phyloP scores from a whole-genome alignment of 1,284 basidiomycete genomes.

The Salmacisia buchloeana region DNA sequence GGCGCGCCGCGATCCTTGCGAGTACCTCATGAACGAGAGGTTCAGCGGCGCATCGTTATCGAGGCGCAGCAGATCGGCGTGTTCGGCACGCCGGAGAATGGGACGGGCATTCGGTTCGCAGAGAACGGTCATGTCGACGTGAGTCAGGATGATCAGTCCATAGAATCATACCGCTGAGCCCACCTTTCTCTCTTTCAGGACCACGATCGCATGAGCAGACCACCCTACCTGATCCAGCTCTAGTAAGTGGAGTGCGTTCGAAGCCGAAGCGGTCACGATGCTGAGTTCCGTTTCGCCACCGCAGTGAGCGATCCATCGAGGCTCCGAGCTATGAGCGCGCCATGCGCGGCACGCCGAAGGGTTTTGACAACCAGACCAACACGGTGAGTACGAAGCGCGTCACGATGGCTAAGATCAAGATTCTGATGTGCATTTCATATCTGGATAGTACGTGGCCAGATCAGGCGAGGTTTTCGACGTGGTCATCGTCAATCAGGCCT shows the following conservation, averaged over 20 bases:
- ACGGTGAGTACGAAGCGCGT: conserved; percentile 2
- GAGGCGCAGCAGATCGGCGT: conserved; percentile 24
- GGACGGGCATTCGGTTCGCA: conserved; percentile 17
- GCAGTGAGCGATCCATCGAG: conserved; percentile 7
- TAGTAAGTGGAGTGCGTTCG: background rate
- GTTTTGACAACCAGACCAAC: conserved; percentile 12
- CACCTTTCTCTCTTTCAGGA: background rate
- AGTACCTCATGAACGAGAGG: conserved; percentile 20
- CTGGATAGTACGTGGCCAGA: conserved; percentile 20
- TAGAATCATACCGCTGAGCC: background rate
- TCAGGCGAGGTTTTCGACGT: conserved; percentile 29
- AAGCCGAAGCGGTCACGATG: background rate
- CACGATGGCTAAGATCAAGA: background rate
- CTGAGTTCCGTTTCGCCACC: background rate
- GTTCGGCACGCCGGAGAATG: conserved; percentile 13
- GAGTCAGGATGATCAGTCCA: background rate
- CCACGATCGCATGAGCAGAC: background rate
- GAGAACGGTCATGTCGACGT: conserved; percentile 14
- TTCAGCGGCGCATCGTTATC: conserved; percentile 27
- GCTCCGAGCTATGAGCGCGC: conserved; percentile 13
- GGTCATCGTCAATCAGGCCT: conserved; percentile 28
- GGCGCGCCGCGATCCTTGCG: background rate
- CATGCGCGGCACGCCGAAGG: conserved; percentile 13
- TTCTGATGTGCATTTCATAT: background rate
- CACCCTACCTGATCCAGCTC: conserved; percentile 25